Conservation (phyloP, 1,139 yeast genomes). For the Taiozyma sp. region DNA sequence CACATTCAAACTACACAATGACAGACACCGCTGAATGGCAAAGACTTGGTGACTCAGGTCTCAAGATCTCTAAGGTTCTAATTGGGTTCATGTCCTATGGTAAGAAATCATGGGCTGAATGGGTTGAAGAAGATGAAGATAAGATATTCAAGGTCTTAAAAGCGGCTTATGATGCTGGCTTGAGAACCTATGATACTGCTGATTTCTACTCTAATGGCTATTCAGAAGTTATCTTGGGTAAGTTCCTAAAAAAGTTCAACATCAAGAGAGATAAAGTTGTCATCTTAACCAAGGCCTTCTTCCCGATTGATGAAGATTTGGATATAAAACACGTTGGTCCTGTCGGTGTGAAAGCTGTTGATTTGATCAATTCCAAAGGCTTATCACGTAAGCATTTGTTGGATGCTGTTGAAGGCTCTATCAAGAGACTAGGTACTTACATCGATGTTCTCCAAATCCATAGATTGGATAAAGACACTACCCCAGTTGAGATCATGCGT, state of each 20-base stretch:
- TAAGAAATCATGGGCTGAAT: constrained; percentile 39
- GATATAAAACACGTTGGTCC: constrained; percentile 16
- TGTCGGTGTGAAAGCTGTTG: constrained; percentile 21
- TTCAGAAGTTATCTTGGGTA: constrained; percentile 38
- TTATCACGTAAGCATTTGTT: constrained; percentile 51
- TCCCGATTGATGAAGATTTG: constrained; percentile 28
- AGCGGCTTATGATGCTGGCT: constrained; percentile 44
- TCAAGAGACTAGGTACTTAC: constrained; percentile 48
- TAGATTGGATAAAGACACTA: constrained; percentile 40
- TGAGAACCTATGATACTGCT: constrained; percentile 54
- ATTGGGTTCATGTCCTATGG: constrained; percentile 60
- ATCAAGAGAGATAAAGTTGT: constrained; percentile 43
- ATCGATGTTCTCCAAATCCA: constrained; percentile 46
- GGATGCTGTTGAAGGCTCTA: constrained; percentile 45
- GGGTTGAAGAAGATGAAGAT: constrained; percentile 47
- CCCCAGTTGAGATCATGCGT: constrained; percentile 48
- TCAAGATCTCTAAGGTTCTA: constrained; percentile 45
- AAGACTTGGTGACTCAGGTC: constrained; percentile 36
- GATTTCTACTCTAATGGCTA: constrained; percentile 43
- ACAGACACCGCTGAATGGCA: constrained; percentile 11
- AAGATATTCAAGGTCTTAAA: constrained; percentile 38
- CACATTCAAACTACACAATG: not conserved
- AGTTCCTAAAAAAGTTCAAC: constrained; percentile 37
- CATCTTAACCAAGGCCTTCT: constrained; percentile 39
- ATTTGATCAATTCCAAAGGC: constrained; percentile 36